Conservation (phyloP, 257 asterid species). For the Solanum appendiculatum region DNA sequence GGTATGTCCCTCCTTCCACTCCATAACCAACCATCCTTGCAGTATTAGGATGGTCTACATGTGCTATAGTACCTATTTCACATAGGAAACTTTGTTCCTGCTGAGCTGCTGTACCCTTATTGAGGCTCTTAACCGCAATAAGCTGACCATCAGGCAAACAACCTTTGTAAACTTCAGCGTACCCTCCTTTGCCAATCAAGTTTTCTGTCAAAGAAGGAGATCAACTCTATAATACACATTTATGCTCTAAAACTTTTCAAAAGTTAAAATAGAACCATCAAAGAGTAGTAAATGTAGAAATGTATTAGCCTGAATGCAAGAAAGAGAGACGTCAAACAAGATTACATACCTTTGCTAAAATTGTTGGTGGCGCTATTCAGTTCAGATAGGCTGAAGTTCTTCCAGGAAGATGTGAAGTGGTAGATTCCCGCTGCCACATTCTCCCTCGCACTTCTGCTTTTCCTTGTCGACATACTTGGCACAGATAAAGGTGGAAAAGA, state of each 20-base stretch:
- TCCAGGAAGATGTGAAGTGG: conserved; percentile 33
- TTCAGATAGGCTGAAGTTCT: conserved; percentile 37
- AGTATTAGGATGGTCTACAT: conserved; percentile 59
- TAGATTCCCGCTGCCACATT: not conserved
- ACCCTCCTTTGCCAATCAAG: conserved; percentile 61
- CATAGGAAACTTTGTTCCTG: conserved; percentile 33
- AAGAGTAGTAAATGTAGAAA: not conserved
- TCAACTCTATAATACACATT: not conserved
- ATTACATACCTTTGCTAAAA: conserved; percentile 41
- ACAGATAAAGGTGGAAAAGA: conserved; percentile 30
- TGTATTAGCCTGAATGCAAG: not conserved
- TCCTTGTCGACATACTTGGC: conserved; percentile 26
- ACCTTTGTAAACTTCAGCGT: conserved; percentile 66
- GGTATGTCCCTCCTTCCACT: conserved; percentile 57
- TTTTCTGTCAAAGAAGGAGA: conserved; percentile 28
- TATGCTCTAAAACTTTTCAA: not conserved
- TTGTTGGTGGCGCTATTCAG: conserved; percentile 42
- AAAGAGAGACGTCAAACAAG: not conserved
- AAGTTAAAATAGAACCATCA: not conserved
- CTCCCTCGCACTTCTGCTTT: conserved; percentile 17
- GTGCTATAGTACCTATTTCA: conserved; percentile 68
- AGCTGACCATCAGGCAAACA: conserved; percentile 41
- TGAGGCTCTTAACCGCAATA: conserved; percentile 52
- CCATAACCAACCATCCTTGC: conserved; percentile 74
- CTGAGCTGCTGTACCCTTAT: conserved; percentile 38